Conservation (phyloP, 306 rosid genomes). For the Lupinus albus region DNA sequence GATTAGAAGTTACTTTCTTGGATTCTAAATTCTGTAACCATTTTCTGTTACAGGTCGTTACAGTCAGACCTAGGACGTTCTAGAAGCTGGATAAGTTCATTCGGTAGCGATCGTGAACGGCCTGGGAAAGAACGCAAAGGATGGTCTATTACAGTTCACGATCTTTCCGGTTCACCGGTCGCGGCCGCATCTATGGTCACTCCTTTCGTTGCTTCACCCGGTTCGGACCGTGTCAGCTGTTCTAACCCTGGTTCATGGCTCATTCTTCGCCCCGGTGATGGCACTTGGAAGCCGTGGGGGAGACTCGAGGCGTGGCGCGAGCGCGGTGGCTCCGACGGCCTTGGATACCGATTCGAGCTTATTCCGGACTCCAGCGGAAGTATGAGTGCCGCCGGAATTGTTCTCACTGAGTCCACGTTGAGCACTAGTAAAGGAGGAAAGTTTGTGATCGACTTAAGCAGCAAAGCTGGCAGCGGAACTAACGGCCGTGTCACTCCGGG, state of each 20-base stretch:
- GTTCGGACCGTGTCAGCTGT: constrained; percentile 73
- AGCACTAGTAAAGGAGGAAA: constrained; percentile 62
- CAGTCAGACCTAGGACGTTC: constrained; percentile 52
- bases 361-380: constrained; percentile 63
- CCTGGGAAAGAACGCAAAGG: constrained; percentile 74
- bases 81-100: constrained; percentile 64
- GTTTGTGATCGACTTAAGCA: constrained; percentile 56
- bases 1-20: constrained; percentile 15
- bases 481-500: constrained; percentile 50
- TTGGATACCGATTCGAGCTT: constrained; percentile 67
- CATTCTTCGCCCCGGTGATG: constrained; percentile 67
- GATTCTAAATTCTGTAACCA: constrained; percentile 26
- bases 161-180: constrained; percentile 76
- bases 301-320: constrained; percentile 80
- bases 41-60: constrained; percentile 55
- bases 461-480: constrained; percentile 10
- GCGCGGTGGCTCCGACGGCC: constrained; percentile 66
- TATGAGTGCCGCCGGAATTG: constrained; percentile 62
- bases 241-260: constrained; percentile 80
- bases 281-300: constrained; percentile 80
- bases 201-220: constrained; percentile 72
- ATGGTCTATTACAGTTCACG: constrained; percentile 75
- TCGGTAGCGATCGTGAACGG: constrained; percentile 76
- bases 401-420: constrained; percentile 67
- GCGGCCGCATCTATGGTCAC: constrained; percentile 78